Evolutionary conservation across 495 filamentous ascomycete genomes (phyloP), one percentile per base, ranked within the genome.

Genomic region (Thermothielavioides terrestris): DNA sequence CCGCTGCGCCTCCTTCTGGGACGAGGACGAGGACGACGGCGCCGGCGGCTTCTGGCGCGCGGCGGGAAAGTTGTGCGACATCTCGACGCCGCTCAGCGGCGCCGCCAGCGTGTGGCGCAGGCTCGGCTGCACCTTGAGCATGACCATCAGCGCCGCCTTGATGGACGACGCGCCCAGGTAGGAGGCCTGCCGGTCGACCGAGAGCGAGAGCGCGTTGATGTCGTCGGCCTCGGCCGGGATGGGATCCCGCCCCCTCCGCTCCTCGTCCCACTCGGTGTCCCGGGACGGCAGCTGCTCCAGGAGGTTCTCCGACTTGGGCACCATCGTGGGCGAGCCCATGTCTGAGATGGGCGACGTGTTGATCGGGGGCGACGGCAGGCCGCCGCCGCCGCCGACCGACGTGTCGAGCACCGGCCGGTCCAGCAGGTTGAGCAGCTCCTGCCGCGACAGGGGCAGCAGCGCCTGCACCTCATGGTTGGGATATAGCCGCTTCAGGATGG

Each of bases 131-230:
- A 85, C 77, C 69, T 81, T 85, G 52, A 87, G 77, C 65, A 91
- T 89, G 42, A 89, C 86, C 66, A 87, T 84, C 20, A 91, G 73
- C 8, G 84, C 84, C 0, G 86, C 85, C 55, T 85, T 85, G 55
- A 91, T 84, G 17, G 86, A 91, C 0, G 85, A 88, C n/a, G 85
- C 80, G 6, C 86, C 86, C 1, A 91, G 71, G 55, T 89, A 91
- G 9, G 86, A 89, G 8, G 84, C 80, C 49, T 84, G 78, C 8
- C 79, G 74, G 57, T 83, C 77, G 4, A 84, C 73, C 3, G 83
- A 81, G 31, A 91, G 74, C n/a, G 83, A 87, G 1, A 89, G 68
- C 0, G 83, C 84, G 61, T 89, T 89, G 41, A 91, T 84, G 64
- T 91, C 86, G 63, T 91, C 86, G 0, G 84, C 81, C 50, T 89